Evolutionary conservation across 768 basidiomycete species (phyloP), one percentile per base, ranked within the genome.

Genomic region (Auricularia heimuer): DNA sequence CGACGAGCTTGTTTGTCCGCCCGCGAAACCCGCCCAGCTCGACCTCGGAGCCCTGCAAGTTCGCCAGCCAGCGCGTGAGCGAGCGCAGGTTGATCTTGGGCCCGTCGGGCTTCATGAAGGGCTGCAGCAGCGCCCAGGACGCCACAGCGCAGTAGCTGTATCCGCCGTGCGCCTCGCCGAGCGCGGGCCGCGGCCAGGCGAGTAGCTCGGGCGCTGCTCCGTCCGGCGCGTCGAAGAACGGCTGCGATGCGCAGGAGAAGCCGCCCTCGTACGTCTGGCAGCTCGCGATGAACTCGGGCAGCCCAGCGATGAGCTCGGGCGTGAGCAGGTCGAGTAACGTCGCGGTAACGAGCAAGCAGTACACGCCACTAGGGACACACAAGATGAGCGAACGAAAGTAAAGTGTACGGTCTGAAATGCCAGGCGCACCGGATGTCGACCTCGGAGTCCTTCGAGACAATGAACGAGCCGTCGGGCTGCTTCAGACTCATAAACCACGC

Each of bases 251-350:
- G 1, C 86, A 88, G 1, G 92, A 82, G 72, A 99, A 95, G 0
- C 97, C 96, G 39, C 97, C 97, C 75, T 99, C 97, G 77, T 96
- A 98, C 0, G 95, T 98, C 74, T 98, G 97, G 73, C 93, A 97
- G 3, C 88, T 88, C 0, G 87, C 85, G 63, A 99, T 79, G 77
- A 94, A 98, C 6, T 79, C 83, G 1, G 90, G 82, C 0, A 88
- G 89, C 4, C 88, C 87, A 34, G 79, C 76, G 3, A 94, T 80
- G 47, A 99, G 86, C 65, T 91, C 93, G 0, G 94, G 93, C 0
- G 96, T 98, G 58, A 98, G 76, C 18, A 99, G 75, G 69, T 97
- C 85, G 54, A 98, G 82, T 29, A 99, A 78, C 2, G 86, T 84
- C 0, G 95, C 93, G 2, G 87, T 84, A 2, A 87, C 86, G 12